These are phyloP conservation scores for Diaporthe velutina DNA, from an alignment of 2,329 filamentous ascomycete species.

Conservation along the genomic window DNA sequence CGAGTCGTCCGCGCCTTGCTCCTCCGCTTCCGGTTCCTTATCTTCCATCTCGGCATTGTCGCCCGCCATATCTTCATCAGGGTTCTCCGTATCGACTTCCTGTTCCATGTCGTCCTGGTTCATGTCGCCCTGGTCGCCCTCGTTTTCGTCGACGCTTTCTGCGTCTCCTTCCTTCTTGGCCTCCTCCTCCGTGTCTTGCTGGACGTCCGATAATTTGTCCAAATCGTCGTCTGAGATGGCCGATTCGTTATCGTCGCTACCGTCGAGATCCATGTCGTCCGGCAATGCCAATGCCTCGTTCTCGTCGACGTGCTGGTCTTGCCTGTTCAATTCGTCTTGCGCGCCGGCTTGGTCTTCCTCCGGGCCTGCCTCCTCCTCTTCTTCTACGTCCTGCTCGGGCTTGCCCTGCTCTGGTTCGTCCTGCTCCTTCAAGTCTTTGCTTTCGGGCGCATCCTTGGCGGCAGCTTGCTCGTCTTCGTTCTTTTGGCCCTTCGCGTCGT, in stretches of 20 bases:
- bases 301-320: conserved; percentile 66
- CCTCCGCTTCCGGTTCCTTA: conserved; percentile 47
- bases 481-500: conserved; percentile 78
- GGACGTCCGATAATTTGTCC: conserved; percentile 61
- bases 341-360: conserved; percentile 69
- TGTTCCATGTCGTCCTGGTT: conserved; percentile 79
- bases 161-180: conserved; percentile 46
- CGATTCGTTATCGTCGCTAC: conserved; percentile 44
- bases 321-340: conserved; percentile 69
- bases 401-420: conserved; percentile 60
- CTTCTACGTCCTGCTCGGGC: conserved; percentile 51
- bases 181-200: conserved; percentile 42
- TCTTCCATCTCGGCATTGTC: conserved; percentile 42
- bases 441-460: conserved; percentile 68
- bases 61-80: conserved; percentile 37
- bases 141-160: conserved; percentile 55
- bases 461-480: conserved; percentile 73
- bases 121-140: conserved; percentile 49
- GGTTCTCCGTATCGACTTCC: conserved; percentile 43
- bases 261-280: conserved; percentile 49
- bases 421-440: conserved; percentile 51
- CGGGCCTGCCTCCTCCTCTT: conserved; percentile 60
- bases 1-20: conserved; percentile 49
- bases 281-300: conserved; percentile 45
- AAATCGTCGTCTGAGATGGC: conserved; percentile 43